These are phyloP conservation scores for Aspergillus egyptiacus DNA, from an alignment of 495 filamentous ascomycete species.

Conservation along the genomic window DNA sequence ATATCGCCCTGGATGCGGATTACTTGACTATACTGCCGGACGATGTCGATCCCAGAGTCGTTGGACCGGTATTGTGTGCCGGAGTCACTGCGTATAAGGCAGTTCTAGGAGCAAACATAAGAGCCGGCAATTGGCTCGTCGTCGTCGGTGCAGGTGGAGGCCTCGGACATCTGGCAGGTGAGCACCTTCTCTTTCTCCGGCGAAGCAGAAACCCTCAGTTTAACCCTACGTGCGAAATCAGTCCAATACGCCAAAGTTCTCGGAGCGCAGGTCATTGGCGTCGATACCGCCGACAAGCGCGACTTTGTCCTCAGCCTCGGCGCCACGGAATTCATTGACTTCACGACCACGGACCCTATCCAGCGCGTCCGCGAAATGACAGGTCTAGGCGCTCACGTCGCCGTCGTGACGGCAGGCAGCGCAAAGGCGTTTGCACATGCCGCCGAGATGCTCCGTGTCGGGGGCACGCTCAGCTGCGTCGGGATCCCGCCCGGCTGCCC, in stretches of 20 bases:
- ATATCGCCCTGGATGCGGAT: slow-evolving; percentile 42
- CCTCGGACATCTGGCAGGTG: slow-evolving; percentile 43
- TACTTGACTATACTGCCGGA: slow-evolving; percentile 42
- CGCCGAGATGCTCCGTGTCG: slow-evolving; percentile 46
- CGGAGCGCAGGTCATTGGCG: slow-evolving; percentile 41
- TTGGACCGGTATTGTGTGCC: slow-evolving; percentile 43
- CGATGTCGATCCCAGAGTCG: slow-evolving; percentile 39
- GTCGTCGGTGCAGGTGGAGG: slow-evolving; percentile 48
- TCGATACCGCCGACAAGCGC: slow-evolving; percentile 40
- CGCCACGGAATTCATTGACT: slow-evolving; percentile 42
- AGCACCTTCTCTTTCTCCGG: neutral
- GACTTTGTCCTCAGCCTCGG: slow-evolving; percentile 39
- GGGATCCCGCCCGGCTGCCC: slow-evolving; percentile 42
- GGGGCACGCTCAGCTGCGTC: slow-evolving; percentile 45
- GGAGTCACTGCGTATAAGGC: slow-evolving; percentile 39
- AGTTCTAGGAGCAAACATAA: slow-evolving; percentile 36
- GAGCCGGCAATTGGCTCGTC: slow-evolving; percentile 40
- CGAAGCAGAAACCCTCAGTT: neutral
- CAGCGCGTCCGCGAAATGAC: slow-evolving; percentile 38
- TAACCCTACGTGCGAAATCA: slow-evolving; percentile 4
- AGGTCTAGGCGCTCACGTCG: slow-evolving; percentile 38
- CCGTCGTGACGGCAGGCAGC: slow-evolving; percentile 40
- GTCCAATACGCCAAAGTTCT: slow-evolving; percentile 45
- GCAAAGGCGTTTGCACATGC: slow-evolving; percentile 42
- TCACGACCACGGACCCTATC: slow-evolving; percentile 31